phyloP scores from a whole-genome alignment of 2,329 filamentous ascomycete genomes.

The Amauroascus niger region DNA sequence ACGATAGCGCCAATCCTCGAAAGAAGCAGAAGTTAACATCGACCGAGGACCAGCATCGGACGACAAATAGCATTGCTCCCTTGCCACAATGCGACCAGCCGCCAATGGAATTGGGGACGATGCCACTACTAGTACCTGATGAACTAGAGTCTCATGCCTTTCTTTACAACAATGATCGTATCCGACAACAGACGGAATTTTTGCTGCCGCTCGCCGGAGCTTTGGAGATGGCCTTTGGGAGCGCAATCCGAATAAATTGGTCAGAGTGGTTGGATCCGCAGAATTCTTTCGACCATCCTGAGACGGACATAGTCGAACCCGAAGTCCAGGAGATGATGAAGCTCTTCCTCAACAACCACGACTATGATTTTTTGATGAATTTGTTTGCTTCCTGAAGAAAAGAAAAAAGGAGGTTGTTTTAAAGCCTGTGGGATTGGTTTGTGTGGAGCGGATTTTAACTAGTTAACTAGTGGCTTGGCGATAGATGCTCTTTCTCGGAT shows the following conservation, averaged over 20 bases:
- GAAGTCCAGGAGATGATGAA: background rate
- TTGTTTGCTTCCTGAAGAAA: background rate
- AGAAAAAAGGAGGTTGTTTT: background rate
- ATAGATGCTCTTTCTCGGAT: conserved; percentile 1
- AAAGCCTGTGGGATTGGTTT: background rate
- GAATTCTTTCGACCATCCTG: background rate
- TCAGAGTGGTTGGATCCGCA: background rate
- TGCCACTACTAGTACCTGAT: background rate
- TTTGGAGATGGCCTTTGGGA: background rate
- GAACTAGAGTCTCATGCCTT: background rate
- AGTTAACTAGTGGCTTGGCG: background rate
- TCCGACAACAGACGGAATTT: background rate
- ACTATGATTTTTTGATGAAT: background rate
- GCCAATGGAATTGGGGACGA: background rate
- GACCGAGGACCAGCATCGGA: background rate
- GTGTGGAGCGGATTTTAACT: no score
- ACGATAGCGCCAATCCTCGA: background rate
- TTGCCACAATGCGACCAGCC: background rate
- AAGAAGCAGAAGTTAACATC: background rate
- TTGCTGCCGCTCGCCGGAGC: background rate
- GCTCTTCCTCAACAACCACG: background rate
- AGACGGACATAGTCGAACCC: background rate
- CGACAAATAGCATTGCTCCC: no score
- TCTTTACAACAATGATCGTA: background rate
- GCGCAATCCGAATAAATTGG: background rate